Evolutionary conservation across 177 flowering plant species (phyloP), one percentile per base, ranked within the genome.

Genomic region (Vitis hybrid): DNA sequence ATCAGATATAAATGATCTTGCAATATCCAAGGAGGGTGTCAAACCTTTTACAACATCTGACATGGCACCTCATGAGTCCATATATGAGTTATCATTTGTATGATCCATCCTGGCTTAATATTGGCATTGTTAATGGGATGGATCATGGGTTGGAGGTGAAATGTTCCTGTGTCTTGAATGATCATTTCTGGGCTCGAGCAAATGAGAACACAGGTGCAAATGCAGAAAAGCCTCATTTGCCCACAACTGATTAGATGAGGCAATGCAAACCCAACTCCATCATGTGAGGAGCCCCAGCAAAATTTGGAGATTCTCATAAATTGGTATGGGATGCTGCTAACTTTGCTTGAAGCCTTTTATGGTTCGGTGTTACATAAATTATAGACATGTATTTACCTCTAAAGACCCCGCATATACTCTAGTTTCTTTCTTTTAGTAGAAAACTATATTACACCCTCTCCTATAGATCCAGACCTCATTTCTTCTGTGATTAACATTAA

Each of bases 401-500:
- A 64, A 21, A 19, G 32, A 68, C 59, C 59, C 64, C 17, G 59
- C 45, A 26, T 14, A 48, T 56, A 7, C 51, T 30, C 57, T 52
- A 45, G 15, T 66, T 66, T 65, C 56, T 66, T 70, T 51, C 62
- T 45, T 73, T 56, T 6, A 23, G 48, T 62, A 62, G 62, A 60
- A 56, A 49, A 45, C 45, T 69, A 62, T 19, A 56, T 52, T 34
- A 50, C 50, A 50, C 21, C 7, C 23, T 56, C 68, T 30, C n/a
- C 51, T 51, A 72, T 50, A 55, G 18, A 12, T 48, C 30, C 58
- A 63, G 58, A 65, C 69, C 23, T 58, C 51, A 52, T 54, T 58
- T 48, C 74, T 48, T 64, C 70, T 71, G 69, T 67, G 45, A n/a
- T 60, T 34, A 23, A 57, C 32, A 32, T 67, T 26, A n/a, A 71